Evolutionary conservation across 2,329 filamentous ascomycete species (phyloP).

Genomic region (Penicillium brasilianum): DNA sequence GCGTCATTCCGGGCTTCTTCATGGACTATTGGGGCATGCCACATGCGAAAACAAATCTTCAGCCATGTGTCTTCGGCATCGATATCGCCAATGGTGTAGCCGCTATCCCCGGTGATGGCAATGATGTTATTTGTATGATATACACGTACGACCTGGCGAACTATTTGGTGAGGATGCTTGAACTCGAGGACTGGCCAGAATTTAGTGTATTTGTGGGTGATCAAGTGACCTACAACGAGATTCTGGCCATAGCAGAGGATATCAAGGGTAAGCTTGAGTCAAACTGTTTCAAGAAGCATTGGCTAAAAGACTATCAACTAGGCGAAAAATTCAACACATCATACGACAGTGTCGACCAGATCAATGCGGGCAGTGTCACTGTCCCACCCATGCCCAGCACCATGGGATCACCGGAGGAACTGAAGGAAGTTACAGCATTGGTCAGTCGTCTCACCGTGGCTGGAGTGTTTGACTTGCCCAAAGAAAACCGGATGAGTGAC

Average conservation of each 20-base stretch:
- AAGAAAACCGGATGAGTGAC: conserved; percentile 28
- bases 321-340: conserved; percentile 45
- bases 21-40: conserved; percentile 55
- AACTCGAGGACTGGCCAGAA: conserved; percentile 53
- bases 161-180: conserved; percentile 51
- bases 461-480: conserved; percentile 36
- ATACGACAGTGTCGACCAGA: conserved; percentile 39
- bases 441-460: conserved; percentile 38
- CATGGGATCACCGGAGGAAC: conserved; percentile 28
- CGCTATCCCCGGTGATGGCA: conserved; percentile 56
- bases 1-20: conserved; percentile 51
- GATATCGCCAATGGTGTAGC: conserved; percentile 54
- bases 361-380: conserved; percentile 43
- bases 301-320: conserved; percentile 10
- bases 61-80: conserved; percentile 48
- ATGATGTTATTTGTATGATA: conserved; percentile 53
- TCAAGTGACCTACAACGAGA: conserved; percentile 51
- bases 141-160: conserved; percentile 56
- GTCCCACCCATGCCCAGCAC: conserved; percentile 34
- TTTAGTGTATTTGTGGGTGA: conserved; percentile 47
- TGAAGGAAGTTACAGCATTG: conserved; percentile 33
- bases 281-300: neutral
- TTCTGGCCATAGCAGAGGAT: conserved; percentile 51
- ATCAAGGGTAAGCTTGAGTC: conserved; percentile 42
- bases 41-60: conserved; percentile 45